phyloP scores from a whole-genome alignment of 352 stramenopile species.

The Globisporangium cylindrosporum region DNA sequence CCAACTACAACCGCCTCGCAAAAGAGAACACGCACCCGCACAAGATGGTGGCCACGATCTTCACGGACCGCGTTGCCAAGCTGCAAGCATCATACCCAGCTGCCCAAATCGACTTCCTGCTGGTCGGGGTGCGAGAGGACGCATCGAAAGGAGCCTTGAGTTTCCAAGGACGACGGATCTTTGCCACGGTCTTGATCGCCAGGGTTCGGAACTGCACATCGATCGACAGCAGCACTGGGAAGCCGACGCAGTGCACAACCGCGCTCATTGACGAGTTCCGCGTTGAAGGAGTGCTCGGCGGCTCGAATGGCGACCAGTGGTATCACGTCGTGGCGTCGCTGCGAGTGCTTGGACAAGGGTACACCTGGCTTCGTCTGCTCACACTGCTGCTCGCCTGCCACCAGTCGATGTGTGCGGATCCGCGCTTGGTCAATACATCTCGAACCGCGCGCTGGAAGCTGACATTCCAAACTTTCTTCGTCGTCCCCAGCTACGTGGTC shows the following conservation, averaged over 20 bases:
- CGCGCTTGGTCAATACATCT: not conserved
- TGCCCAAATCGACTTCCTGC: not conserved
- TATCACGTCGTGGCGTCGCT: not conserved
- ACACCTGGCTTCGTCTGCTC: not conserved
- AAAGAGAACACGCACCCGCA: not conserved
- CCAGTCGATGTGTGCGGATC: constrained; percentile 2
- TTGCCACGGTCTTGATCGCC: not conserved
- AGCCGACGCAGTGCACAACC: not conserved
- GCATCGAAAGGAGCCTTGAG: not conserved
- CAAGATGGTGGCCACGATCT: not conserved
- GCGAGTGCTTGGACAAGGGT: constrained; percentile 1
- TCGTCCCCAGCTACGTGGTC: not conserved
- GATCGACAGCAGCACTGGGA: not conserved
- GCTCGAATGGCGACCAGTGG: not conserved
- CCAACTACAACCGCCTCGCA: not conserved
- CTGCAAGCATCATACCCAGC: not conserved
- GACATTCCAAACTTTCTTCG: not conserved
- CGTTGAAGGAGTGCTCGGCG: not conserved
- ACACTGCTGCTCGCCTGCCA: not conserved
- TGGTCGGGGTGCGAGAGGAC: not conserved
- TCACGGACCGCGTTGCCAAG: not conserved
- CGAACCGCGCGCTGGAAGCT: not conserved
- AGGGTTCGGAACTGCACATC: not conserved
- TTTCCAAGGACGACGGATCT: not conserved
- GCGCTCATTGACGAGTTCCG: constrained; percentile 1